Evolutionary conservation across 352 stramenopile genomes (phyloP).

Genomic region (Pilasporangium apinafurcum): DNA sequence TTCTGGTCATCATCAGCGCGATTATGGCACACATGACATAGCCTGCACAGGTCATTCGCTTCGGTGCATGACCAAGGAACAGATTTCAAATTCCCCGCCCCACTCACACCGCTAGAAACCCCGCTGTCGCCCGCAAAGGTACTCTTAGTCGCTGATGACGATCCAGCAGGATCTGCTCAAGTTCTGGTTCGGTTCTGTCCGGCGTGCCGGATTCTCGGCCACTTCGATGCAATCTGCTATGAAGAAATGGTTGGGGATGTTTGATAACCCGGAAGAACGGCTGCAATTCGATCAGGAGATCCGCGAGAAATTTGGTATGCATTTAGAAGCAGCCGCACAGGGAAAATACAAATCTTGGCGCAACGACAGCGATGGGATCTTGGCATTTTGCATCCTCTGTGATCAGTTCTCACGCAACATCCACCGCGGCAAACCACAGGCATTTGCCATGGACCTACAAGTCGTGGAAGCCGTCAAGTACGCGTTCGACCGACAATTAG

Average conservation of each 20-base stretch:
- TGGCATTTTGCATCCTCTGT: slow-evolving; percentile 1
- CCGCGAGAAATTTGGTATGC: neutral
- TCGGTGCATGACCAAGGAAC: too few species aligned
- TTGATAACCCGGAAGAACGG: neutral
- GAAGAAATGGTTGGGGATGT: neutral
- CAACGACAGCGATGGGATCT: neutral
- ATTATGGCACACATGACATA: too few species aligned
- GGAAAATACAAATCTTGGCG: neutral
- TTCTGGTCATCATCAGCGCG: too few species aligned
- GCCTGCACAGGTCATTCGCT: too few species aligned
- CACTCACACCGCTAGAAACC: too few species aligned
- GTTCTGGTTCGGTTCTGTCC: neutral
- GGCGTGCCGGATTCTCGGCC: neutral
- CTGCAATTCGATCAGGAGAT: neutral
- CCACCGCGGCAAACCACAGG: neutral
- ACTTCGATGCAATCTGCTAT: neutral
- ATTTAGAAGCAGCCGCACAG: neutral
- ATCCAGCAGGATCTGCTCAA: neutral
- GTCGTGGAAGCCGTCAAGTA: neutral
- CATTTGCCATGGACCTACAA: neutral
- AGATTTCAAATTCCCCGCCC: too few species aligned
- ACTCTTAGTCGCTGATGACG: too few species aligned
- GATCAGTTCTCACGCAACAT: neutral
- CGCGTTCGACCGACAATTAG: neutral
- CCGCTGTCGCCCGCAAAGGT: too few species aligned